A percentile compares a stretch with the other conserved stretches of the same genome.
These are phyloP conservation scores for Trichomonas vaginalis DNA, from an alignment of 208 protist genomes.

Conservation along the genomic window DNA sequence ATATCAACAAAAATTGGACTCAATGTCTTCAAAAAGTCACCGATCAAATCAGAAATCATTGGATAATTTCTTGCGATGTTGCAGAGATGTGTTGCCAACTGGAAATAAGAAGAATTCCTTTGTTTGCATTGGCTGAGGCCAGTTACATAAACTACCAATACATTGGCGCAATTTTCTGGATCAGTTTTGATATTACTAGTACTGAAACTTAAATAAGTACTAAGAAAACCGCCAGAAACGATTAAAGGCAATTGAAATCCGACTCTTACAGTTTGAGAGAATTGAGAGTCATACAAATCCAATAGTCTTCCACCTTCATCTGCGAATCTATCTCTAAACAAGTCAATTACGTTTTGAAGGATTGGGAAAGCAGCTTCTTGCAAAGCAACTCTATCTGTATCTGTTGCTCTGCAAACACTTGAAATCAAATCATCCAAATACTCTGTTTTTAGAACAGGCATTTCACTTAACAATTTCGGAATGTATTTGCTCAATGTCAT, in stretches of 20 bases:
- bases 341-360: neutral
- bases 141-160: neutral
- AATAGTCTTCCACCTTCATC: neutral
- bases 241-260: neutral
- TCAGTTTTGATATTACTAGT: neutral
- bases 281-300: conserved; percentile 13
- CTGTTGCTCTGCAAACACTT: neutral
- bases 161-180: neutral
- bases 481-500: neutral
- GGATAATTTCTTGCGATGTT: neutral
- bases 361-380: neutral
- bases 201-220: neutral
- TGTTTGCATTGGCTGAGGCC: neutral
- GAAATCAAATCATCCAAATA: neutral
- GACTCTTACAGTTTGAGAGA: neutral
- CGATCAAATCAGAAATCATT: neutral
- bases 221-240: neutral
- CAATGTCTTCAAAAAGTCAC: neutral
- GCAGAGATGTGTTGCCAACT: neutral
- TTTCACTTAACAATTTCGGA: neutral
- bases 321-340: neutral
- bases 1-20: neutral
- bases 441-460: neutral
- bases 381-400: neutral
- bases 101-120: neutral